Evolutionary conservation across 805 yeast species (phyloP), one percentile per base, ranked within the genome.

Genomic region (Lipomyces kockii): DNA sequence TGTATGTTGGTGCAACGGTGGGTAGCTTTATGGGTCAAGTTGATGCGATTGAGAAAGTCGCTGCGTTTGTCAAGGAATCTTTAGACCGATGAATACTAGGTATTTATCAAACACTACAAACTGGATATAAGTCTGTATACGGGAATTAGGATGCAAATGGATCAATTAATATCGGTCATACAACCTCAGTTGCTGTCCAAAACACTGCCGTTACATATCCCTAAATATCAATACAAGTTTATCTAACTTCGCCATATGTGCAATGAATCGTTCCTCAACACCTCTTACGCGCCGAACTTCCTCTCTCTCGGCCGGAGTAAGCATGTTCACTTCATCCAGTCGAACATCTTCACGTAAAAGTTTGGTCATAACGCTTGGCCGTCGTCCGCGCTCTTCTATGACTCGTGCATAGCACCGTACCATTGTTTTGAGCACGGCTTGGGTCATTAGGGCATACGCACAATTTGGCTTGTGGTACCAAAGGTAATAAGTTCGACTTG

Each of bases 271-370:
- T 56, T 75, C 78, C 71, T 81, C 83, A 9, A 66, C 62, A n/a
- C 53, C 58, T 20, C 72, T 52, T 69, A 90, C 83, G 70, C 82
- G 81, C 64, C 86, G 85, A 72, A 92, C 80, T 71, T 91, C 94
- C 65, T 86, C 84, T 71, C 90, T 80, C 78, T 94, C 99, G 59
- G 88, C 84, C 25, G 89, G 88, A 52, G 92, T 80, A 59, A 95
- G 79, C 68, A 90, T 83, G 73, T 89, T 92, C 37, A 85, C 85
- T 76, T 91, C 97, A 71, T 85, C 85, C 1, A 95, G 97, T 74
- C 86, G 87, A 20, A 94, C 97, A 75, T 95, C 98, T 69, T 90
- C 97, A 79, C 99, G 85, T 70, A 89, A 89, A 65, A 93, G 87
- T 78, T 94, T 94, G 35, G 88, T 88, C 63, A 93, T 80, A 65